Conservation (phyloP, 306 rosid species). For the Carpinus fangiana region DNA sequence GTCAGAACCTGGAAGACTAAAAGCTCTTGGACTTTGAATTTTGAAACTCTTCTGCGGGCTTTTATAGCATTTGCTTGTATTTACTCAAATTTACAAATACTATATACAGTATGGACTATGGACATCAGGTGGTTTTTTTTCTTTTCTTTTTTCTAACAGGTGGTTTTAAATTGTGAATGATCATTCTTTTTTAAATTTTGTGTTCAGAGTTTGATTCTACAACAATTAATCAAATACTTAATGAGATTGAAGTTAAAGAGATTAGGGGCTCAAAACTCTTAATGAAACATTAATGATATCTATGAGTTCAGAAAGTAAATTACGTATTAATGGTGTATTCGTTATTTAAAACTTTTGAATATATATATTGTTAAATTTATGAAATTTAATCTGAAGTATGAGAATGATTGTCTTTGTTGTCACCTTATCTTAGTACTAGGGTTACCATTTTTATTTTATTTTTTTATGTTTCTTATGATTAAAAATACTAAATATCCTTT, state of each 20-base stretch:
- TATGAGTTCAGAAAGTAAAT: neutral
- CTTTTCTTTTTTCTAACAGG: no score
- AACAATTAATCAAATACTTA: neutral
- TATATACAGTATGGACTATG: no score
- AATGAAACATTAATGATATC: neutral
- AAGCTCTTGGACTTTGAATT: neutral
- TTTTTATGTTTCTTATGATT: no score
- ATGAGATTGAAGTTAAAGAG: neutral
- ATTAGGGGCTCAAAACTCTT: neutral
- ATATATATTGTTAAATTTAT: no score
- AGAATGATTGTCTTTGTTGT: no score
- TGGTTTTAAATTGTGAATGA: neutral
- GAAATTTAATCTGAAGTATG: no score
- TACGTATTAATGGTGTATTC: neutral
- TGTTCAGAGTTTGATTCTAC: neutral
- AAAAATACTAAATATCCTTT: no score
- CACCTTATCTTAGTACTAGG: no score
- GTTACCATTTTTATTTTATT: no score
- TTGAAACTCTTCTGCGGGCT: neutral
- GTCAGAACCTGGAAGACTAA: constrained; percentile 44
- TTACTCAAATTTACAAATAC: neutral
- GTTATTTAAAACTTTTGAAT: no score
- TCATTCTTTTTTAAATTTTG: neutral
- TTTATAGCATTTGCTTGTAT: neutral
- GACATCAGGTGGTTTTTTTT: no score